Evolutionary conservation across 1,284 basidiomycete genomes (phyloP), one percentile per base, ranked within the genome.

Genomic region (Tilletia indica): DNA sequence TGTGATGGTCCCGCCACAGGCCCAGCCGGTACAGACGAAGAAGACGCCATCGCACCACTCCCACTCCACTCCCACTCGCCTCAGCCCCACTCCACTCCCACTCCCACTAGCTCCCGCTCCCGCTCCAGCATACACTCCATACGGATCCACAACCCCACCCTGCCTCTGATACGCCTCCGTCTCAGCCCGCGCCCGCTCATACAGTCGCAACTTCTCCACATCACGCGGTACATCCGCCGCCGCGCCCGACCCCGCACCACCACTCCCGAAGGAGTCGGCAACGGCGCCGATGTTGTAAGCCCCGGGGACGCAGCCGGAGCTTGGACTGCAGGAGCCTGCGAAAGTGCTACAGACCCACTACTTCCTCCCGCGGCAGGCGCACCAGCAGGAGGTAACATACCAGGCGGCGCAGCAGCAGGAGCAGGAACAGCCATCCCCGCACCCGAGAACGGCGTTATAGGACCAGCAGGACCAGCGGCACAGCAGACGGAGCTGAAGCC

Each of bases 151-250:
- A 38, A 38, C 36, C 6, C 61, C 61, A 1, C 61, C 61, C 71
- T 73, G 73, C 38, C 73, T 74, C 42, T 83, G 82, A 70, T 74
- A 83, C 36, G 77, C 82, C 48, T 82, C 82, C 56, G 78, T 75
- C 67, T 83, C 78, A 8, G 80, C 79, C 16, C 78, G 67, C 2
- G 82, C 82, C 19, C 76, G 71, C 39, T 83, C 82, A 67, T 75
- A 83, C 16, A 83, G 73, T 45, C 76, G 73, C 2, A 77, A 77
- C 76, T 83, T 83, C 69, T 82, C 81, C 21, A 82, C 78, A 21
- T 82, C 80, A 16, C 77, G 76, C 16, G 78, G 77, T 31, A 73
- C 74, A 71, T 49, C 14, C 39, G 21, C 21, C 36, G 12, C 36
- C 12, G n/a, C n/a, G n/a, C n/a, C n/a, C n/a, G 11, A 9, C 51